Conservation (phyloP, 2,329 filamentous ascomycete genomes). For the Microcyclospora tardicrescens region DNA sequence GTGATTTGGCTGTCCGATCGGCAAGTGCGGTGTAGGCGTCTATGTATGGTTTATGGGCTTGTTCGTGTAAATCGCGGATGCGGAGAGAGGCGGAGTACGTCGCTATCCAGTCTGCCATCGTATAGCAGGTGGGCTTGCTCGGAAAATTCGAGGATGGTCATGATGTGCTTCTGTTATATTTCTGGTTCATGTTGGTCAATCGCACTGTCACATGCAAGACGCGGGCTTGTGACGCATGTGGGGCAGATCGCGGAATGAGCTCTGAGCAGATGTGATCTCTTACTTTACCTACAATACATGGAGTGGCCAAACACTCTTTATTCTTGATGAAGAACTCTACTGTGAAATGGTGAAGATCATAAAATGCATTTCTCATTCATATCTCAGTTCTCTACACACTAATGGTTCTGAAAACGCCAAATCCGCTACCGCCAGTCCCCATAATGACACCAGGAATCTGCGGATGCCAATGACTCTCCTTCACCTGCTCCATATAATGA, state of each 20-base stretch:
- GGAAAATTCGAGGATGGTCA: no score
- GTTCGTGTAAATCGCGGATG: constrained; percentile 57
- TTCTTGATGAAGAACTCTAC: no score
- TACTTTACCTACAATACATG: no score
- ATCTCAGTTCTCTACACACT: constrained; percentile 18
- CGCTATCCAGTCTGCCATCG: constrained; percentile 61
- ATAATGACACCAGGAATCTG: constrained; percentile 85
- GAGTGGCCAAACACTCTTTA: no score
- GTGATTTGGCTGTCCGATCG: constrained; percentile 25
- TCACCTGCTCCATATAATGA: constrained; percentile 88
- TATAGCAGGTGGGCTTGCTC: not conserved
- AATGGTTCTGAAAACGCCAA: constrained; percentile 41
- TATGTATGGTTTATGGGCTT: constrained; percentile 54
- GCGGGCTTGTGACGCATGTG: no score
- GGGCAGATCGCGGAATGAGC: not conserved
- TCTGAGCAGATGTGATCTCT: no score
- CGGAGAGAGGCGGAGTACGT: constrained; percentile 67
- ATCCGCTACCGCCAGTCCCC: constrained; percentile 76
- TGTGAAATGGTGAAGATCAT: no score
- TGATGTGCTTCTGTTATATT: no score
- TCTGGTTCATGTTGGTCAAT: no score
- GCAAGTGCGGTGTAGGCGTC: constrained; percentile 49
- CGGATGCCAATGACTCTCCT: constrained; percentile 94
- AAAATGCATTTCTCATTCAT: no score
- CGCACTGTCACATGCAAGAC: constrained; percentile 2